phyloP scores from a whole-genome alignment of 2,329 filamentous ascomycete genomes.

The Cytospora schulzeri region DNA sequence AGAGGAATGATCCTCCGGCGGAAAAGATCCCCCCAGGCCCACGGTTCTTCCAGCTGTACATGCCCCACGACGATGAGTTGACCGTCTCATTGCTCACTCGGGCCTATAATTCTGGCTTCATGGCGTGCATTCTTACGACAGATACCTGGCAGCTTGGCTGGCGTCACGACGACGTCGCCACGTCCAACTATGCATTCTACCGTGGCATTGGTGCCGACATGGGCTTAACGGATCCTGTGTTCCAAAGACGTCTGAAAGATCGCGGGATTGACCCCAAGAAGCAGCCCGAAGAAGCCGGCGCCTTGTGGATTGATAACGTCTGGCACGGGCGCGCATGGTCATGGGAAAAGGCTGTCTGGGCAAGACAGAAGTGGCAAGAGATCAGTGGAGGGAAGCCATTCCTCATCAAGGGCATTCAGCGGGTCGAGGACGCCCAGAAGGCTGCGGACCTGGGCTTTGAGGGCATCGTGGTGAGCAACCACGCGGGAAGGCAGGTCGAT shows the following conservation, averaged over 20 bases:
- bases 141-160: slow-evolving; percentile 67
- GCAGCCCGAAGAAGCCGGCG: slow-evolving; percentile 55
- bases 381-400: slow-evolving; percentile 61
- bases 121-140: slow-evolving; percentile 60
- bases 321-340: slow-evolving; percentile 64
- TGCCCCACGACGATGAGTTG: slow-evolving; percentile 63
- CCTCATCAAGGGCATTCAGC: slow-evolving; percentile 65
- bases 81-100: slow-evolving; percentile 58
- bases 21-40: slow-evolving; percentile 34
- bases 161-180: slow-evolving; percentile 59
- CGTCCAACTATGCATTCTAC: slow-evolving; percentile 65
- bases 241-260: slow-evolving; percentile 54
- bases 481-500: slow-evolving; percentile 62
- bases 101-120: slow-evolving; percentile 56
- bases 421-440: slow-evolving; percentile 57
- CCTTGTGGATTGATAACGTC: slow-evolving; percentile 63
- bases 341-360: slow-evolving; percentile 66
- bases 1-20: slow-evolving; percentile 16
- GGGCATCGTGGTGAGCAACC: slow-evolving; percentile 63
- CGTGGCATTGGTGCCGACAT: slow-evolving; percentile 61
- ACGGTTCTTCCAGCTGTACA: slow-evolving; percentile 66
- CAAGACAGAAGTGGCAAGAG: slow-evolving; percentile 61
- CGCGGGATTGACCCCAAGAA: slow-evolving; percentile 55
- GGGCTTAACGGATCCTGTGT: slow-evolving; percentile 61
- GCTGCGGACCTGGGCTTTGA: slow-evolving; percentile 60